Evolutionary conservation across 306 rosid species (phyloP), one percentile per base, ranked within the genome.

Genomic region (Pterocarpus macrocarpus): DNA sequence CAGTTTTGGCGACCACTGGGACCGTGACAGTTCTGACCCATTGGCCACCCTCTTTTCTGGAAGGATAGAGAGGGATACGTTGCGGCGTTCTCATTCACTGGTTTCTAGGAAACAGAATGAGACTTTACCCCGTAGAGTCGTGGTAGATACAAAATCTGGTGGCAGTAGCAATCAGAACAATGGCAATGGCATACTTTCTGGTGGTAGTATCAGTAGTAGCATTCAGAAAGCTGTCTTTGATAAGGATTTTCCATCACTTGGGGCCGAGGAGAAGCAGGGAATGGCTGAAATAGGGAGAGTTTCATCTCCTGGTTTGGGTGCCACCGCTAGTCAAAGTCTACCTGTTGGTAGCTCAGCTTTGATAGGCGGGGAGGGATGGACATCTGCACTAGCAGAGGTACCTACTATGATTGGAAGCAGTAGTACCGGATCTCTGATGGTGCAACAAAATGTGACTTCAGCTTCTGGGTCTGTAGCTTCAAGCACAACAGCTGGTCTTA

Each of bases 311-410:
- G 94, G 89, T 81, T 91, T 95, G 85, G 86, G 87, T 64, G 84
- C 90, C 5, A 80, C 92, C 33, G 90, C 87, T 41, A 86, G 90
- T 78, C 98, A 92, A 84, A 89, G 85, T 86, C 80, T 92, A 52
- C 97, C 98, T 76, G 90, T 88, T 75, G 88, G 92, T 35, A 91
- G 80, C 80, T 86, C 98, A 13, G 84, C 93, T 82, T 92, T 94
- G 88, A 91, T 92, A 80, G 95, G 97, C 41, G 97, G 94, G 71
- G 98, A 95, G 80, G 97, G 97, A 77, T 92, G 97, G 94, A 92
- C 97, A 6, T 95, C 98, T 34, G 98, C 97, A 1, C 88, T 94
- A 35, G 97, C 87, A 12, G 98, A 95, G 85, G 97, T 92, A 69
- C 94, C 98, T 36, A 44, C 89, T 59, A 61, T 89, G 22, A 88